Percentiles rank a stretch among this genome's conserved stretches.
Conservation (phyloP, 1,139 yeast genomes). For the Kodamaea plutei region DNA sequence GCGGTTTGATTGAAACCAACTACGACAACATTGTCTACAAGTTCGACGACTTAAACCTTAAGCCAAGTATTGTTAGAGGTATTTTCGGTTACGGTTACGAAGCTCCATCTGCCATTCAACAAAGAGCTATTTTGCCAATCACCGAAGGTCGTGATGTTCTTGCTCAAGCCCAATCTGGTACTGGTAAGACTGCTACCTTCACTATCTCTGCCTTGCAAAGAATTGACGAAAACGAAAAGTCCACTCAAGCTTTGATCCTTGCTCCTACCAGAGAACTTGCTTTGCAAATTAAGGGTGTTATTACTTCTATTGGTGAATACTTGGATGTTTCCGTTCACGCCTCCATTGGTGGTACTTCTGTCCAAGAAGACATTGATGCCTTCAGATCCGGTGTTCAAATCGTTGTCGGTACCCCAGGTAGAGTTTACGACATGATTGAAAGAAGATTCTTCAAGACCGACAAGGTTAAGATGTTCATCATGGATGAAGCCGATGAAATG, state of each 20-base stretch:
- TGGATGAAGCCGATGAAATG: slow-evolving; percentile 99
- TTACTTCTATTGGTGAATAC: slow-evolving; percentile 89
- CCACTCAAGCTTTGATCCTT: slow-evolving; percentile 90
- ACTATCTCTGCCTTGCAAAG: slow-evolving; percentile 95
- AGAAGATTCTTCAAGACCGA: slow-evolving; percentile 88
- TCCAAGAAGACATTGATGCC: slow-evolving; percentile 87
- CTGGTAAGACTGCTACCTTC: slow-evolving; percentile 99
- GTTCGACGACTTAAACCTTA: slow-evolving; percentile 82
- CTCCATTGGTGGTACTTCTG: slow-evolving; percentile 96
- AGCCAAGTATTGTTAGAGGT: slow-evolving; percentile 76
- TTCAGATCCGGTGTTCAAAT: slow-evolving; percentile 92
- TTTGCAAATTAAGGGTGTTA: slow-evolving; percentile 94
- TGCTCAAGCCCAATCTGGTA: slow-evolving; percentile 99
- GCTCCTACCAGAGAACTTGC: slow-evolving; percentile 99
- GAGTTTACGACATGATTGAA: slow-evolving; percentile 96
- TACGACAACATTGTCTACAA: slow-evolving; percentile 94
- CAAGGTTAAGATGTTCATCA: slow-evolving; percentile 90
- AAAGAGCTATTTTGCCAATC: slow-evolving; percentile 95
- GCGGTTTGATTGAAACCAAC: slow-evolving; percentile 88
- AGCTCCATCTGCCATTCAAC: slow-evolving; percentile 96
- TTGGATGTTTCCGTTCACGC: slow-evolving; percentile 94
- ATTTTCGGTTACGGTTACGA: slow-evolving; percentile 98
- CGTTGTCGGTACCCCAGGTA: slow-evolving; percentile 99
- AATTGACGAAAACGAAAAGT: slow-evolving; percentile 71
- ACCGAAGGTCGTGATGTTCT: slow-evolving; percentile 95